Base-by-base conservation (phyloP, 2,329 filamentous ascomycete species). In the Cladorrhinum sp. region DNA sequence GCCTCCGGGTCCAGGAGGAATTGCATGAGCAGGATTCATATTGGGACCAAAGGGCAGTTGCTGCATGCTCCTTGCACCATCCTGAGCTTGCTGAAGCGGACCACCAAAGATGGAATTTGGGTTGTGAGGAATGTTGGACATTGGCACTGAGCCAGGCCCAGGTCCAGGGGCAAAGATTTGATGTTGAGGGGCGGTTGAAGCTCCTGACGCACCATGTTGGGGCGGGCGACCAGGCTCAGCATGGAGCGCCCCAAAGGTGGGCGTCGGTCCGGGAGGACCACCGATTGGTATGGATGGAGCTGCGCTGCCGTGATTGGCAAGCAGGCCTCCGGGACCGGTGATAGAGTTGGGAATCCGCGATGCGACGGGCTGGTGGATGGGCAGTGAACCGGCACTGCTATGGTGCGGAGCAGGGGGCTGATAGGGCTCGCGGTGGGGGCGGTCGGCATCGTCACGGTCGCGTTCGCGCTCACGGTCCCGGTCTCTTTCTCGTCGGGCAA, bases 291-390 rank as follows among this genome's bases (percentile, higher is more conserved):
- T 82, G 38, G 81, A 74, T 25, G 83, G 79, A 38, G 80, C 77
- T 32, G 83, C 82, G 32, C 83, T 81, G 56, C 87, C 86, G 67
- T 92, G 86, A 66, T 87, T 91, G 8, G 88, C 85, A 41, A 98
- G 84, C 36, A 98, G 82, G 8, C 93, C 93, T 66, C 95, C 93
- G 1, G 93, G 93, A 50, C 92, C 96, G 72, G 96, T 93, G 59
- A 97, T 96, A 56, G 91, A 89, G 65, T 87, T 89, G 60, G 89
- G 78, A 64, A 92, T 80, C 75, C 93, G 81, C 71, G 92, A 86
- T 64, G 93, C 93, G 61, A 97, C 92, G 4, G 93, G 93, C 74
- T 98, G 93, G 75, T 98, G 93, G 68, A 98, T 88, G 58, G 93
- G 92, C 58, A 96, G 91, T 2, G 93, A 92, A 60, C 89, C 91